phyloP scores from a whole-genome alignment of 1,139 yeast species.

The Zygosaccharomyces pseudobailii region DNA sequence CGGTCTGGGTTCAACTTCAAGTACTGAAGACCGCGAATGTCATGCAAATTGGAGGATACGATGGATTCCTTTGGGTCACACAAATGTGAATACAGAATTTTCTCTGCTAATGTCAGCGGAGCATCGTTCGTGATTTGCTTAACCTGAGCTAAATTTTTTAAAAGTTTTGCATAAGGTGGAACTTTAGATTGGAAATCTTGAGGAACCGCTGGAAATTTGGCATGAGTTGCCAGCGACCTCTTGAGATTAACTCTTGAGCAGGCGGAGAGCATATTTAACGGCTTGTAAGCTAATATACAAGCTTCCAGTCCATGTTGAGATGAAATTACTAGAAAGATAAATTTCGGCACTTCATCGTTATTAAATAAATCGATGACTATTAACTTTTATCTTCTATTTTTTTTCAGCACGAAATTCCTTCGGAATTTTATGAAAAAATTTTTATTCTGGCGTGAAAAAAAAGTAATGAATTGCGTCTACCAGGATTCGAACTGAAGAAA shows the following conservation, averaged over 20 bases:
- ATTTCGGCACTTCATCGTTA: neutral
- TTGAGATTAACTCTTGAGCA: slow-evolving; percentile 16
- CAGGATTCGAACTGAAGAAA: neutral
- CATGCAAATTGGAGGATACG: slow-evolving; percentile 40
- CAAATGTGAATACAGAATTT: slow-evolving; percentile 86
- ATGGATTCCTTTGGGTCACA: slow-evolving; percentile 79
- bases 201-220: slow-evolving; percentile 44
- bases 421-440: neutral
- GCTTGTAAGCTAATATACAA: neutral
- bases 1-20: slow-evolving; percentile 93
- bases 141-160: slow-evolving; percentile 58
- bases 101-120: slow-evolving; percentile 90
- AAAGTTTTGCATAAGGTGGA: slow-evolving; percentile 81
- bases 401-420: neutral
- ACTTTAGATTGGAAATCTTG: slow-evolving; percentile 59
- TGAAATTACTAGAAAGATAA: no score
- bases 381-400: neutral
- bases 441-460: neutral
- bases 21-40: slow-evolving; percentile 76
- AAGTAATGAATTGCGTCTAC: neutral
- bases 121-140: slow-evolving; percentile 58
- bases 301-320: no score
- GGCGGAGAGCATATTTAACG: slow-evolving; percentile 21
- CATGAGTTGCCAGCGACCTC: slow-evolving; percentile 34
- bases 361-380: neutral